Conservation (phyloP, 2,329 filamentous ascomycete genomes). For the Fusarium lateritium region DNA sequence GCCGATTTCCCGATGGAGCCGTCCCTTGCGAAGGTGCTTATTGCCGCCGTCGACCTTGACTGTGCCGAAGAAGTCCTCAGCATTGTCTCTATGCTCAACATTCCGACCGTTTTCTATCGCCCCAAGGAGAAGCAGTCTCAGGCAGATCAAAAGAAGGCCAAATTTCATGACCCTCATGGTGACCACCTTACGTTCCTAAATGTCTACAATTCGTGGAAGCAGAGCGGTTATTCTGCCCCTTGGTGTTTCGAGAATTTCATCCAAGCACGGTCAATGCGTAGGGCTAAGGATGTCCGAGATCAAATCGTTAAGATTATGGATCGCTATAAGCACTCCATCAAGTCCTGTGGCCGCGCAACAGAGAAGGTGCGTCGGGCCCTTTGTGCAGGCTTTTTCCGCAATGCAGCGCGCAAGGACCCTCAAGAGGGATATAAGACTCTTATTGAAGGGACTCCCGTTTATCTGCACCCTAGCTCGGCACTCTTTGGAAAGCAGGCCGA, state of each 20-base stretch:
- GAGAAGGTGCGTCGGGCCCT: slow-evolving; percentile 89
- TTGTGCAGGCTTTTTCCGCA: slow-evolving; percentile 95
- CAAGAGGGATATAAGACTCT: slow-evolving; percentile 98
- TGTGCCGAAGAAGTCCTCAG: slow-evolving; percentile 96
- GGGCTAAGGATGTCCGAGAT: slow-evolving; percentile 91
- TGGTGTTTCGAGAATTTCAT: slow-evolving; percentile 99
- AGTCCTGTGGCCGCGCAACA: slow-evolving; percentile 90
- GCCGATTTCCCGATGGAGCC: slow-evolving; percentile 99
- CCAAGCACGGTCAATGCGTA: slow-evolving; percentile 88
- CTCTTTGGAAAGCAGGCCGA: slow-evolving; percentile 97
- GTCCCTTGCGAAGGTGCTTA: slow-evolving; percentile 89
- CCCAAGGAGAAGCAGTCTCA: slow-evolving; percentile 98
- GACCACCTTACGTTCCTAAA: slow-evolving; percentile 97
- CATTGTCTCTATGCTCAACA: slow-evolving; percentile 94
- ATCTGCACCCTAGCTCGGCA: slow-evolving; percentile 91
- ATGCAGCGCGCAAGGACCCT: slow-evolving; percentile 93
- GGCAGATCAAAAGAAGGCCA: slow-evolving; percentile 97
- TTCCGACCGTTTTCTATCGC: slow-evolving; percentile 90
- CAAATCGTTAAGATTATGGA: slow-evolving; percentile 96
- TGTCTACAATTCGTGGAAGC: slow-evolving; percentile 98
- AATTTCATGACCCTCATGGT: slow-evolving; percentile 95
- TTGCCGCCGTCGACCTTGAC: slow-evolving; percentile 86
- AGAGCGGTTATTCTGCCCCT: slow-evolving; percentile 82
- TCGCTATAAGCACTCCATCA: slow-evolving; percentile 85
- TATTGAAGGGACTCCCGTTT: slow-evolving; percentile 94